A percentile compares a stretch with the other conserved stretches of the same genome.
These are phyloP conservation scores for Colletotrichum lindemuthianum DNA, from an alignment of 2,329 filamentous ascomycete species.

Conservation along the genomic window DNA sequence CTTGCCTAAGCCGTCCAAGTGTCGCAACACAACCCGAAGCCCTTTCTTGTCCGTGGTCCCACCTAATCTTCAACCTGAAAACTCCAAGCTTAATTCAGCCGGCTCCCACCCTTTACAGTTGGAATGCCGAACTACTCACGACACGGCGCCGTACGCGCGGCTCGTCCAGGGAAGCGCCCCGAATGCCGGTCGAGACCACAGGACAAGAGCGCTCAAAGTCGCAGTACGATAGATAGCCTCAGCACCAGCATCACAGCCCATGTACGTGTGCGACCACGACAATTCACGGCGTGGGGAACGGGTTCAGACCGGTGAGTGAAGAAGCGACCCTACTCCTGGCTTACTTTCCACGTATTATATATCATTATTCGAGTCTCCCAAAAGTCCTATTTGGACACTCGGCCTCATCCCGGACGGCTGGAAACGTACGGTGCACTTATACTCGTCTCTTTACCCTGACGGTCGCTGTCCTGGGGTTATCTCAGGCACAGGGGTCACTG, in stretches of 20 bases:
- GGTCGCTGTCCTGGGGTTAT: too few relatives aligned
- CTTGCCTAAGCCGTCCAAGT: too few relatives aligned
- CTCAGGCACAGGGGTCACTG: conserved; percentile 3
- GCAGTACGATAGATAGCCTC: conserved; percentile 12
- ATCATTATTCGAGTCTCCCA: too few relatives aligned
- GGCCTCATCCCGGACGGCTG: too few relatives aligned
- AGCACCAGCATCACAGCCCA: conserved; percentile 8
- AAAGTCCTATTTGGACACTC: too few relatives aligned
- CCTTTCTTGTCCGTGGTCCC: too few relatives aligned
- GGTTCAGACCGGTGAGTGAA: conserved; percentile 6
- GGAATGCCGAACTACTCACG: conserved; percentile 7
- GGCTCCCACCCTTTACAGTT: too few relatives aligned
- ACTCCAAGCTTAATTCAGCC: neutral
- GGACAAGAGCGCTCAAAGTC: conserved; percentile 9
- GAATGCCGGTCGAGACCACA: conserved; percentile 19
- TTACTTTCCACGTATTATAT: too few relatives aligned
- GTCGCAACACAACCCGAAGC: too few relatives aligned
- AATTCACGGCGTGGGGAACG: neutral
- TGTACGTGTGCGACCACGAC: conserved; percentile 1
- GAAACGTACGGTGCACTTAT: too few relatives aligned
- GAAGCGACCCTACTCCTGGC: neutral
- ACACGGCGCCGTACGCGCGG: conserved; percentile 17
- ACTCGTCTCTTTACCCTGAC: too few relatives aligned
- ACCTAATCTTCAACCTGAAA: too few relatives aligned
- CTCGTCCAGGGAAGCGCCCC: conserved; percentile 18